phyloP scores from a whole-genome alignment of 441 rosid species.

The Rhodomyrtus psidioides region DNA sequence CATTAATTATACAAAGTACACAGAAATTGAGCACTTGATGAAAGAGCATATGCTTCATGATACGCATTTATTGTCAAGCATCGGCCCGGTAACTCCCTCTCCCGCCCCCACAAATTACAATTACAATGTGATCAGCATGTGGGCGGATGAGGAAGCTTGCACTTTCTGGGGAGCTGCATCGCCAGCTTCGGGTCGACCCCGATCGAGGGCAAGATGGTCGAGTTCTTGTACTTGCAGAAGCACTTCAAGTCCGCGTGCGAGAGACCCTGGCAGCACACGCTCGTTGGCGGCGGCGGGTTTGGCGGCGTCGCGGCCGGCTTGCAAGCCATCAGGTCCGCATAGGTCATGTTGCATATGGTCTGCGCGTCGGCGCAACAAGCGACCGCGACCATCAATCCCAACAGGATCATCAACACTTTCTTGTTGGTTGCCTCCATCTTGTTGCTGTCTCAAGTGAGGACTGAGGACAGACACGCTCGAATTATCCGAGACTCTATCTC shows the following conservation, averaged over 20 bases:
- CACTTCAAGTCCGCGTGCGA: neutral
- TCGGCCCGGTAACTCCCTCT: neutral
- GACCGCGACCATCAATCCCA: neutral
- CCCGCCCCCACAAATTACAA: neutral
- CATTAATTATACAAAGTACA: neutral
- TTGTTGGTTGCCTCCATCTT: neutral
- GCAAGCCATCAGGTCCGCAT: conserved; percentile 29
- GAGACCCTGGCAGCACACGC: neutral
- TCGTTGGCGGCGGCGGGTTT: neutral
- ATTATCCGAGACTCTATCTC: neutral
- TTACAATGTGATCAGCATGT: neutral
- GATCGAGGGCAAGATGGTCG: neutral
- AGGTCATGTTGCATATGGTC: conserved; percentile 32
- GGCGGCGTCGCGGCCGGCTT: neutral
- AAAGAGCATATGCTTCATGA: neutral
- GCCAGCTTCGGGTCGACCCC: conserved; percentile 7
- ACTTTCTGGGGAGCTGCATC: conserved; percentile 2
- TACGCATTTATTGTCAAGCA: neutral
- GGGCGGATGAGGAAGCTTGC: neutral
- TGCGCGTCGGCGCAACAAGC: conserved; percentile 19
- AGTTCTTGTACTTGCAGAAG: conserved; percentile 1
- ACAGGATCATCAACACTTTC: neutral
- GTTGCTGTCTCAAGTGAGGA: neutral
- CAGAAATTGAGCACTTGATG: neutral
- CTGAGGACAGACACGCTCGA: neutral